These are phyloP conservation scores for Stygiomarasmius scandens DNA, from an alignment of 1,284 basidiomycete genomes.

Conservation along the genomic window DNA sequence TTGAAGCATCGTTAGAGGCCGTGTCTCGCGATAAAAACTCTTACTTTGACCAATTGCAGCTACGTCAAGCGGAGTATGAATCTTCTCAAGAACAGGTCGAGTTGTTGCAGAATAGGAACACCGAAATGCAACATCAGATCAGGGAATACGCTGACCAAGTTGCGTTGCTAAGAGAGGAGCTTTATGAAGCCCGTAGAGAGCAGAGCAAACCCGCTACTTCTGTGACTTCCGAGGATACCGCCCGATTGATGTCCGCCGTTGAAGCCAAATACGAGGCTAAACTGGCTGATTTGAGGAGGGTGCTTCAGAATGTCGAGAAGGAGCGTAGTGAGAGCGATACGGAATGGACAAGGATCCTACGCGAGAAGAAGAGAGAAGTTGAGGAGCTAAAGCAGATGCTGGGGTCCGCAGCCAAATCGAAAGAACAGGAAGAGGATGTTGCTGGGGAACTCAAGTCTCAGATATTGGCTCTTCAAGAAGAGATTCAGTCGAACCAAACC, in stretches of 20 bases:
- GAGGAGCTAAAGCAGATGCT: constrained; percentile 70
- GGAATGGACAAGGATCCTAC: constrained; percentile 81
- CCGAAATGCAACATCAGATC: constrained; percentile 85
- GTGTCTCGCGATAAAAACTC: constrained; percentile 73
- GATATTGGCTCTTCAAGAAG: constrained; percentile 54
- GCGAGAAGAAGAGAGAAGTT: constrained; percentile 75
- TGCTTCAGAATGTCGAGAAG: constrained; percentile 60
- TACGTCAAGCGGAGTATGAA: constrained; percentile 87
- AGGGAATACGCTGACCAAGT: constrained; percentile 77
- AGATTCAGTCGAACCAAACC: constrained; percentile 47
- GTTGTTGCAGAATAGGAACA: constrained; percentile 72
- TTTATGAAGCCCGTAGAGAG: constrained; percentile 65
- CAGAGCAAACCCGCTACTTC: constrained; percentile 48
- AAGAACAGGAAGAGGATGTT: constrained; percentile 61
- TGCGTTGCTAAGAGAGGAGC: constrained; percentile 71
- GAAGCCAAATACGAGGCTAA: constrained; percentile 79
- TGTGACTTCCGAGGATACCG: constrained; percentile 69
- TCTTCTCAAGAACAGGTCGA: constrained; percentile 76
- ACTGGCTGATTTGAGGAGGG: constrained; percentile 68
- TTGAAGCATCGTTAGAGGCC: constrained; percentile 72
- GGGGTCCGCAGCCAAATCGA: constrained; percentile 55
- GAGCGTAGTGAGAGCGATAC: constrained; percentile 82
- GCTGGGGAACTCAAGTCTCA: constrained; percentile 57
- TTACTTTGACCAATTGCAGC: constrained; percentile 83
- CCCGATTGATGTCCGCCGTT: constrained; percentile 74